phyloP scores from a whole-genome alignment of 352 stramenopile species.

The Globisporangium irregulare region DNA sequence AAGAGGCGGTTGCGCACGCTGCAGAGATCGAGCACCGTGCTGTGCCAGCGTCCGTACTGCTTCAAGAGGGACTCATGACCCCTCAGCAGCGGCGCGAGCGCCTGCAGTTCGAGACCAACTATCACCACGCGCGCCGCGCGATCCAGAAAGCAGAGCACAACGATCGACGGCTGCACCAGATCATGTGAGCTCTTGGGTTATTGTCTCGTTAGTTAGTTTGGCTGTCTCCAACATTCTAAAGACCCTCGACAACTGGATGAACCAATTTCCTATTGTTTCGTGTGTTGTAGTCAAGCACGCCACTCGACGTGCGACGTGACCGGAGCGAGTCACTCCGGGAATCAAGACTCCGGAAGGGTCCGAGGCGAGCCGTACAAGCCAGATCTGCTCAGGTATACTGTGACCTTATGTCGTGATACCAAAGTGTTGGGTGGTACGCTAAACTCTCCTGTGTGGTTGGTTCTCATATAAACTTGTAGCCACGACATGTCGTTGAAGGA shows the following conservation, averaged over 20 bases:
- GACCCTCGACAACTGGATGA: neutral
- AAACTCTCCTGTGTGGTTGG: neutral
- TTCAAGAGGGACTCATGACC: conserved; percentile 76
- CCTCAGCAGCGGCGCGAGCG: conserved; percentile 66
- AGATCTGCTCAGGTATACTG: conserved; percentile 33
- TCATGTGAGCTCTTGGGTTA: conserved; percentile 44
- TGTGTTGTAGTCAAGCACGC: conserved; percentile 30
- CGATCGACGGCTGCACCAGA: conserved; percentile 60
- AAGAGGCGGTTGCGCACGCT: conserved; percentile 41
- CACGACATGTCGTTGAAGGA: conserved; percentile 32
- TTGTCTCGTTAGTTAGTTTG: neutral
- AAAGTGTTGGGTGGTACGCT: neutral
- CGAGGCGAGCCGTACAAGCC: conserved; percentile 44
- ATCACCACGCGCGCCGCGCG: conserved; percentile 44
- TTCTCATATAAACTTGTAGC: conserved; percentile 15
- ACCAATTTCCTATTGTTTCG: neutral
- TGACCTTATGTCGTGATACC: neutral
- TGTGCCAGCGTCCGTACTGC: conserved; percentile 44
- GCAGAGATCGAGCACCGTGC: conserved; percentile 43
- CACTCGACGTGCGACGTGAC: conserved; percentile 58
- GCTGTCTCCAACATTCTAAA: neutral
- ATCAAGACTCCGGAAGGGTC: conserved; percentile 11
- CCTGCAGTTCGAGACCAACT: conserved; percentile 60
- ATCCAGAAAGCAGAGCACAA: conserved; percentile 60
- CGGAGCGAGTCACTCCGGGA: conserved; percentile 13